These are phyloP conservation scores for Solanum dulcamara DNA, from an alignment of 257 asterid genomes.

Conservation along the genomic window DNA sequence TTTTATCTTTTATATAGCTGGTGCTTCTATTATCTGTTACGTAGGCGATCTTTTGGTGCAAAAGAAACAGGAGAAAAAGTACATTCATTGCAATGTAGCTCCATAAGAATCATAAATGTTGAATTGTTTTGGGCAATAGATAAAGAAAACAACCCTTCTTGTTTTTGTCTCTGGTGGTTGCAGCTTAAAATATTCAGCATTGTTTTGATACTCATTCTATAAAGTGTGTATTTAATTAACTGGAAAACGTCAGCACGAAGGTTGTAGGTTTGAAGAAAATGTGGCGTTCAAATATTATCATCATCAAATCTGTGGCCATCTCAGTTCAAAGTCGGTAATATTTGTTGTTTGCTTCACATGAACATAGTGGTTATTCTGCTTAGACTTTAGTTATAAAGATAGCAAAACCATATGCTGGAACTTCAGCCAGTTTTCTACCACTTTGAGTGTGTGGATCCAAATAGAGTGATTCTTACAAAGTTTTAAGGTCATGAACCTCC, in stretches of 20 bases:
- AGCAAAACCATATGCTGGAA: not conserved
- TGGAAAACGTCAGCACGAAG: not conserved
- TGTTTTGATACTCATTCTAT: not conserved
- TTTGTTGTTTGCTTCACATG: not conserved
- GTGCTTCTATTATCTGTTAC: not conserved
- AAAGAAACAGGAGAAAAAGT: not conserved
- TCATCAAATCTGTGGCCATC: not conserved
- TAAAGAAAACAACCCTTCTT: not conserved
- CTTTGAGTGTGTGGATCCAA: not conserved
- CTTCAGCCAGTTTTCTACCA: not conserved
- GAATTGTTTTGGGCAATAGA: not conserved
- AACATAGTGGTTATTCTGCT: not conserved
- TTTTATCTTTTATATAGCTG: not conserved
- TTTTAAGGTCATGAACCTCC: not conserved
- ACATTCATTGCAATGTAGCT: not conserved
- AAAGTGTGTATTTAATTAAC: not conserved
- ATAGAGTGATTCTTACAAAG: not conserved
- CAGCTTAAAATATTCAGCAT: not conserved
- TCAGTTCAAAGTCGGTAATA: not conserved
- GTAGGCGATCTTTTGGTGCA: not conserved
- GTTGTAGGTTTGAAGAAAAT: not conserved
- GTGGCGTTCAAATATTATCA: not conserved
- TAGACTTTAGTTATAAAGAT: not conserved
- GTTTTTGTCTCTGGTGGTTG: not conserved
- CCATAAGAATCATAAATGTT: not conserved